Conservation (phyloP, 1,139 yeast genomes). For the Kurtzmaniella quercitrusa region DNA sequence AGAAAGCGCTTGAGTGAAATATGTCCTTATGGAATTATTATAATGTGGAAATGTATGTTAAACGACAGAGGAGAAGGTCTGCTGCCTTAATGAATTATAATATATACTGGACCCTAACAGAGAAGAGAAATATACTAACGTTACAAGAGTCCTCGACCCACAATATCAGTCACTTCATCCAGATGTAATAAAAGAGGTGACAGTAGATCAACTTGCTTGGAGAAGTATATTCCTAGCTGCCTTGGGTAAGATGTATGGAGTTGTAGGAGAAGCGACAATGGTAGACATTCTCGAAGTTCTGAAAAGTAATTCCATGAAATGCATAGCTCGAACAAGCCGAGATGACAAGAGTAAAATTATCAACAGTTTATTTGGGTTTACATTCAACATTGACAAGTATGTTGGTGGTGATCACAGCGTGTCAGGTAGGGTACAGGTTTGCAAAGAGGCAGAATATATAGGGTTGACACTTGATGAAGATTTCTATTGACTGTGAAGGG, state of each 20-base stretch:
- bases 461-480: constrained; percentile 14
- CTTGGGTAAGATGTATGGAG: constrained; percentile 28
- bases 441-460: constrained; percentile 13
- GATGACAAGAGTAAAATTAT: constrained; percentile 25
- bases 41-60: constrained; percentile 14
- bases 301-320: constrained; percentile 11
- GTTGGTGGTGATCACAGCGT: constrained; percentile 21
- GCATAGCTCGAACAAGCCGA: constrained; percentile 20
- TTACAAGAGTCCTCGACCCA: constrained; percentile 14
- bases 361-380: constrained; percentile 26
- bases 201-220: constrained; percentile 28
- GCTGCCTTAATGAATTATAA: too few species aligned
- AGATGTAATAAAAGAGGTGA: constrained; percentile 9
- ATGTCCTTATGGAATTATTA: constrained; percentile 13
- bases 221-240: constrained; percentile 22
- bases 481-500: background rate
- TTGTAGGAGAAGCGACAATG: constrained; percentile 32
- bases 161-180: constrained; percentile 9
- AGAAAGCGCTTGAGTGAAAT: too few species aligned
- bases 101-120: too few species aligned
- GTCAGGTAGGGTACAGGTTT: constrained; percentile 20
- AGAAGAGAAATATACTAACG: constrained; percentile 7
- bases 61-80: background rate
- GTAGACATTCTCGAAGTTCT: constrained; percentile 22
- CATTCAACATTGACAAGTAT: constrained; percentile 23